Percentiles rank a stretch among this genome's conserved stretches.
Conservation (phyloP, 345 rosid genomes). For the Acer negundo region DNA sequence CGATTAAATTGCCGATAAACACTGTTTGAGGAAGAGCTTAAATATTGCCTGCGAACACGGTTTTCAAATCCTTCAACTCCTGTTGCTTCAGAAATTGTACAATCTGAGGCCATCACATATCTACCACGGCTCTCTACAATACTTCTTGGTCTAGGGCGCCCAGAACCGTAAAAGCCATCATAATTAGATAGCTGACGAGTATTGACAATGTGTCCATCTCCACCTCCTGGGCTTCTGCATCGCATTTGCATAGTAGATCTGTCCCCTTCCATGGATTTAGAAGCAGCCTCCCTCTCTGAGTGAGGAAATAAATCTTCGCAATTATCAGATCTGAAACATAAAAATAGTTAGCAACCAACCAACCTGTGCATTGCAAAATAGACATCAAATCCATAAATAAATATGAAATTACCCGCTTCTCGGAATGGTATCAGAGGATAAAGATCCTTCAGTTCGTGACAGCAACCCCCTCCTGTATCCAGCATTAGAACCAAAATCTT, state of each 20-base stretch:
- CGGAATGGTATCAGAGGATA: constrained; percentile 23
- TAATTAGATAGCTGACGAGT: constrained; percentile 33
- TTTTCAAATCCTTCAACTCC: constrained; percentile 35
- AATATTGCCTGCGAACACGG: constrained; percentile 35
- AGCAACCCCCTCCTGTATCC: constrained; percentile 29
- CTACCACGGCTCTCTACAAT: constrained; percentile 30
- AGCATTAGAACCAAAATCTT: constrained; percentile 29
- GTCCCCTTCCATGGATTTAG: constrained; percentile 39
- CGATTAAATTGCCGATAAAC: constrained; percentile 25
- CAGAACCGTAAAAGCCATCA: constrained; percentile 30
- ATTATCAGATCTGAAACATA: constrained; percentile 44
- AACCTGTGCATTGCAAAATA: not conserved
- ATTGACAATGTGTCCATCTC: constrained; percentile 27
- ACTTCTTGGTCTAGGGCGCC: constrained; percentile 35
- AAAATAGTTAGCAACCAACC: constrained; percentile 12
- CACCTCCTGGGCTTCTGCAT: constrained; percentile 41
- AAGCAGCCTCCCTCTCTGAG: constrained; percentile 31
- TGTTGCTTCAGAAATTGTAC: constrained; percentile 22
- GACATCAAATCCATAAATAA: not conserved
- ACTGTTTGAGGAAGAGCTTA: constrained; percentile 31
- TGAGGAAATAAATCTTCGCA: constrained; percentile 27
- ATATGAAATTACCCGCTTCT: constrained; percentile 43
- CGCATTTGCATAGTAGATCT: constrained; percentile 31
- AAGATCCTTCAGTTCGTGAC: constrained; percentile 26
- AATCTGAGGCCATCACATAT: constrained; percentile 30